phyloP scores from a whole-genome alignment of 1,284 basidiomycete species.

The Trichosporon asahii region DNA sequence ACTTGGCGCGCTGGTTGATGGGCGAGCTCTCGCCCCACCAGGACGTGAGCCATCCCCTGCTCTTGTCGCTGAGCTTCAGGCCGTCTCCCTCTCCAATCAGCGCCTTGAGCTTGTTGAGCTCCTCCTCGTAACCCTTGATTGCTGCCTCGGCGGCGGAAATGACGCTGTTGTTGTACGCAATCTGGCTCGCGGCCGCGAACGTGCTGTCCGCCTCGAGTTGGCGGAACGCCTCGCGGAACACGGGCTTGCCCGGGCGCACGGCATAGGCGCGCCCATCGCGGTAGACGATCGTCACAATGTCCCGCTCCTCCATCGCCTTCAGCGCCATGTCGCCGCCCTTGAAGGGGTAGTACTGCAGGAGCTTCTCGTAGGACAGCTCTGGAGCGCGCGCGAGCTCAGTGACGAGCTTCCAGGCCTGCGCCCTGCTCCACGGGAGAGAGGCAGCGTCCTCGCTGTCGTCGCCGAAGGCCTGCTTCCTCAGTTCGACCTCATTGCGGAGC shows the following conservation, averaged over 20 bases:
- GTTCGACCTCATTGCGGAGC: slow-evolving; percentile 69
- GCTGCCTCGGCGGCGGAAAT: slow-evolving; percentile 65
- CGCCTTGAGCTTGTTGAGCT: slow-evolving; percentile 65
- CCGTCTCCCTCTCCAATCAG: slow-evolving; percentile 54
- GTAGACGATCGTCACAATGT: slow-evolving; percentile 76
- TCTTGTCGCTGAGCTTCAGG: slow-evolving; percentile 30
- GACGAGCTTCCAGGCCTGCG: slow-evolving; percentile 84
- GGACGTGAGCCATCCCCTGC: slow-evolving; percentile 40
- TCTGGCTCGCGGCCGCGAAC: slow-evolving; percentile 78
- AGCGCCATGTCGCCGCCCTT: slow-evolving; percentile 81
- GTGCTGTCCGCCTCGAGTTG: slow-evolving; percentile 70
- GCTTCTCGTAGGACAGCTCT: slow-evolving; percentile 76
- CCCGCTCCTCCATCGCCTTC: slow-evolving; percentile 82
- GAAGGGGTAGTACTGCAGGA: slow-evolving; percentile 82
- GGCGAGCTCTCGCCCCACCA: slow-evolving; percentile 55
- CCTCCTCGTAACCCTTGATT: slow-evolving; percentile 70
- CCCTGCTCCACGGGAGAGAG: slow-evolving; percentile 73
- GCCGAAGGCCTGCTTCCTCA: slow-evolving; percentile 88
- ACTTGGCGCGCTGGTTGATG: slow-evolving; percentile 63
- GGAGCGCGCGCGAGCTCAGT: slow-evolving; percentile 65
- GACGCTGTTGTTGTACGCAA: slow-evolving; percentile 69
- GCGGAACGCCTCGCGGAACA: slow-evolving; percentile 80
- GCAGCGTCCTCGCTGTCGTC: slow-evolving; percentile 86
- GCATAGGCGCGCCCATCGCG: slow-evolving; percentile 75
- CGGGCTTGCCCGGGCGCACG: slow-evolving; percentile 84